Conservation (phyloP, 225 moss, liverwort and hornwort species). For the Marchantia polymorpha region DNA sequence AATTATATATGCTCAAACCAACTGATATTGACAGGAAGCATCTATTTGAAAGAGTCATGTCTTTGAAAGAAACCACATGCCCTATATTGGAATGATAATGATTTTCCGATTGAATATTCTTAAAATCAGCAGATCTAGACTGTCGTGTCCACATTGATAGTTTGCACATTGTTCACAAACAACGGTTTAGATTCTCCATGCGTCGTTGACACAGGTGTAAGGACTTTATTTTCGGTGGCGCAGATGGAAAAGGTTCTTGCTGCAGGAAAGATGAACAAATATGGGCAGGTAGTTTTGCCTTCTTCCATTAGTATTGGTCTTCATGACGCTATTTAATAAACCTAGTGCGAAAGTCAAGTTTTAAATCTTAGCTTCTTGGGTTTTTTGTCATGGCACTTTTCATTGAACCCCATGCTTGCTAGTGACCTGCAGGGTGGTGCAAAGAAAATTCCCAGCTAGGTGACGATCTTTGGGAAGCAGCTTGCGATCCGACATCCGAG, state of each 20-base stretch:
- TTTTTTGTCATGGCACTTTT: not conserved
- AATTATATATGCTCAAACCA: too few species aligned
- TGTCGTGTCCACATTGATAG: too few species aligned
- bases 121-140: not conserved
- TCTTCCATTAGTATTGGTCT: not conserved
- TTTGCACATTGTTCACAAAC: not conserved
- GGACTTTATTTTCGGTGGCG: constrained; percentile 75
- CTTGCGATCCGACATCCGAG: constrained; percentile 73
- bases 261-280: constrained; percentile 81
- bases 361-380: too few species aligned
- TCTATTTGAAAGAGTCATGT: too few species aligned
- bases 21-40: too few species aligned
- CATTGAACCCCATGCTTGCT: not conserved
- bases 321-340: not conserved
- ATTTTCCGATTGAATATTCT: not conserved
- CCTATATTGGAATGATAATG: too few species aligned
- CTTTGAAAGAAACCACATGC: too few species aligned
- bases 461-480: constrained; percentile 65
- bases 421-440: constrained; percentile 69
- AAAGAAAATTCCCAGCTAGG: constrained; percentile 39
- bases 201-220: constrained; percentile 57
- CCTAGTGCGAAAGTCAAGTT: not conserved
- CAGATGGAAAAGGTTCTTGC: constrained; percentile 79
- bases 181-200: not conserved
- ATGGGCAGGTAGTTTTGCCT: constrained; percentile 53